A percentile compares a stretch with the other conserved stretches of the same genome.
phyloP scores from a whole-genome alignment of 352 stramenopile genomes.

The Phytopythium aichiense region DNA sequence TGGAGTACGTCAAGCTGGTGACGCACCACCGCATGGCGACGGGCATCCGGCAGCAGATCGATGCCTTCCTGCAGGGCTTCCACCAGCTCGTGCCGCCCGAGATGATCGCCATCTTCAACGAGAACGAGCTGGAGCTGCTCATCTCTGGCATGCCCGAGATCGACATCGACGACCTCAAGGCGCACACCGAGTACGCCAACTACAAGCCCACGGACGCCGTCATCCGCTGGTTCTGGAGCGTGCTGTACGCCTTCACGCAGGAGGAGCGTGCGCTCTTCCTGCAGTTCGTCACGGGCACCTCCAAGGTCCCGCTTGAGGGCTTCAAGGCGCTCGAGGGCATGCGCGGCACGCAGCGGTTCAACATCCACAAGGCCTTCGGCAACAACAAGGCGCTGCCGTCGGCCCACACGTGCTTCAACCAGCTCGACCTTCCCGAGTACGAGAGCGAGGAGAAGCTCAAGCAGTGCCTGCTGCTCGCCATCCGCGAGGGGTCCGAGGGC shows the following conservation, averaged over 20 bases:
- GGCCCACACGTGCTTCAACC: conserved; percentile 99
- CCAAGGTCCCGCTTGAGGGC: conserved; percentile 95
- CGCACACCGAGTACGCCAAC: conserved; percentile 92
- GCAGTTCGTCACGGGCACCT: conserved; percentile 93
- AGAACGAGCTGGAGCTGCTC: conserved; percentile 92
- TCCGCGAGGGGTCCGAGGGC: conserved; percentile 96
- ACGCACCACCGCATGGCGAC: conserved; percentile 99
- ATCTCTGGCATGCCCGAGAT: conserved; percentile 93
- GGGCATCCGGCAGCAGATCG: conserved; percentile 94
- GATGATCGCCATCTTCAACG: conserved; percentile 93
- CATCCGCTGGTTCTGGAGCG: conserved; percentile 94
- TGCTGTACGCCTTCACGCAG: conserved; percentile 87
- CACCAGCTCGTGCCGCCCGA: conserved; percentile 89
- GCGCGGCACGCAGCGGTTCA: conserved; percentile 98
- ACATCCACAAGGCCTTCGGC: conserved; percentile 97
- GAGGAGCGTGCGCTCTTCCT: conserved; percentile 91
- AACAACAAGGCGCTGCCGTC: conserved; percentile 82
- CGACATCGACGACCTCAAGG: conserved; percentile 93
- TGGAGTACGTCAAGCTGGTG: conserved; percentile 93
- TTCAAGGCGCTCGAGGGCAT: conserved; percentile 99
- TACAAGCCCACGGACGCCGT: conserved; percentile 88
- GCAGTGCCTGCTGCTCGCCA: conserved; percentile 96
- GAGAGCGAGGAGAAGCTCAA: conserved; percentile 96
- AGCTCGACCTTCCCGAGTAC: conserved; percentile 98
- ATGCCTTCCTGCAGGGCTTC: conserved; percentile 89